phyloP scores from a whole-genome alignment of 2,329 filamentous ascomycete genomes.

The Aureobasidium subglaciale region DNA sequence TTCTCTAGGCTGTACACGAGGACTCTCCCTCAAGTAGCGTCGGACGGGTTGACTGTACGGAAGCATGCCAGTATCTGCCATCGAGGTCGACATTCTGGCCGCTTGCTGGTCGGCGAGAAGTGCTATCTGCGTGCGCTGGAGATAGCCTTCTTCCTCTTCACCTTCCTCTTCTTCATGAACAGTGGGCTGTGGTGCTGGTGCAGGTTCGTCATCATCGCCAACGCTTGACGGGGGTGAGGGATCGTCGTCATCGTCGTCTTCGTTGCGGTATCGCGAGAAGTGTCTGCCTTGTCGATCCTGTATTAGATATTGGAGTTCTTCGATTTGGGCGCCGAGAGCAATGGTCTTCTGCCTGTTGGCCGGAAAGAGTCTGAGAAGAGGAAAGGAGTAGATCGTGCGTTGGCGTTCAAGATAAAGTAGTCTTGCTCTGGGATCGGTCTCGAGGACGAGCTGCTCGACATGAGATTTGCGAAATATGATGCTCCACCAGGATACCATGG shows the following conservation, averaged over 20 bases:
- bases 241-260: not conserved
- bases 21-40: not conserved
- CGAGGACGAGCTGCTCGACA: not conserved
- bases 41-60: not conserved
- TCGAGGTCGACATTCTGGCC: not conserved
- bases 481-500: not conserved
- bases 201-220: too few species aligned
- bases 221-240: not conserved
- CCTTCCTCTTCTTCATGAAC: too few species aligned
- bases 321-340: not conserved
- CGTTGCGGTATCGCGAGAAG: not conserved
- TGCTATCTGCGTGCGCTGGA: too few species aligned
- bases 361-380: not conserved
- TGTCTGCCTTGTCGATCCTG: not conserved
- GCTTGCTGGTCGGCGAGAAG: not conserved
- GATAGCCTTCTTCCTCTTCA: too few species aligned
- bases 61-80: not conserved
- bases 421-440: not conserved
- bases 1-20: not conserved
- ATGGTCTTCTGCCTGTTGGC: not conserved
- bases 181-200: too few species aligned
- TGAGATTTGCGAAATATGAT: not conserved
- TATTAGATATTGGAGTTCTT: not conserved
- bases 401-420: not conserved
- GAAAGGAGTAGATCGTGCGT: not conserved